A percentile compares a stretch with the other conserved stretches of the same genome.
Evolutionary conservation across 73 alveolate species (phyloP).

Genomic region (Paramecium octaurelia): DNA sequence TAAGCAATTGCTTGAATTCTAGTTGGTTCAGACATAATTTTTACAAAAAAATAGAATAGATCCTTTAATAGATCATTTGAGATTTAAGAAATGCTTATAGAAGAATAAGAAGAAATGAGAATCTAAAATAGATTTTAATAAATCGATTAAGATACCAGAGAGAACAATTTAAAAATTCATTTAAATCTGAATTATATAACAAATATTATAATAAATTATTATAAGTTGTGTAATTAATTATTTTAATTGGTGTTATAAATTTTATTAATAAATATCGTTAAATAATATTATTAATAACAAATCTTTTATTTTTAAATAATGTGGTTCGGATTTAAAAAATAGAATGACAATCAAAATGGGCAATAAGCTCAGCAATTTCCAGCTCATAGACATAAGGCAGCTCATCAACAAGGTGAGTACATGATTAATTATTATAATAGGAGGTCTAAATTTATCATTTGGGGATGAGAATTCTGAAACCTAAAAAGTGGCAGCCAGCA

Average conservation of each 20-base stretch:
- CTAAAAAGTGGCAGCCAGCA: not conserved
- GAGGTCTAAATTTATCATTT: not conserved
- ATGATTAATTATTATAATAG: not conserved
- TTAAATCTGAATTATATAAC: too few species aligned
- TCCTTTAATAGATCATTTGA: too few species aligned
- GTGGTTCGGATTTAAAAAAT: constrained; percentile 1
- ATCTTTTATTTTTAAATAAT: not conserved
- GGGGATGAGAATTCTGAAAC: constrained; percentile 11
- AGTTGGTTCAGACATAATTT: too few species aligned
- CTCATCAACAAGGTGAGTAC: not conserved
- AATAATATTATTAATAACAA: constrained; percentile 25
- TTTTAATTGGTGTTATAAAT: not conserved
- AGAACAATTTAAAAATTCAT: too few species aligned
- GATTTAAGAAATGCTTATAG: too few species aligned
- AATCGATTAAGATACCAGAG: too few species aligned
- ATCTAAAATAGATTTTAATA: too few species aligned
- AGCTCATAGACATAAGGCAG: constrained; percentile 3
- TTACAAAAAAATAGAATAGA: too few species aligned
- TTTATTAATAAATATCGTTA: not conserved
- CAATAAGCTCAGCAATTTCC: not conserved
- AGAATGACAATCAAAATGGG: not conserved
- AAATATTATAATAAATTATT: too few species aligned
- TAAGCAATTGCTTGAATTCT: too few species aligned
- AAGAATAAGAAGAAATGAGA: too few species aligned
- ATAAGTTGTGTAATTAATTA: not conserved